Conservation (phyloP, 371 early-diverging fungal species). For the Saksenaea vasiformis region DNA sequence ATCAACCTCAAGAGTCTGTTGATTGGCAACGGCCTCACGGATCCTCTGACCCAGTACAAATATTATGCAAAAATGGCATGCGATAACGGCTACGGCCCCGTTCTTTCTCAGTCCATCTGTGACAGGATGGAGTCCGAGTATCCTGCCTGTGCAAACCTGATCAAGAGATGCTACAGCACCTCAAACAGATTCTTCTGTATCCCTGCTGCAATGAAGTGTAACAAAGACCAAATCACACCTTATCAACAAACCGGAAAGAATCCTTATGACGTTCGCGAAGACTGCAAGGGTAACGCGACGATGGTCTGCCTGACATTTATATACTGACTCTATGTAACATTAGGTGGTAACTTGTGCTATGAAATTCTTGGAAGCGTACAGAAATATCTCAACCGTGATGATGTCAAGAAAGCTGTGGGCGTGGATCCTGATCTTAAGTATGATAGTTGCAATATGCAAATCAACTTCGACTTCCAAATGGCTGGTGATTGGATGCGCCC, state of each 20-base stretch:
- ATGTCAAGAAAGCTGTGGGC: constrained; percentile 83
- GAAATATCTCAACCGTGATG: constrained; percentile 73
- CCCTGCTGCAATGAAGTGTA: constrained; percentile 89
- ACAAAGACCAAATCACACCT: constrained; percentile 65
- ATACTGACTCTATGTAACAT: neutral
- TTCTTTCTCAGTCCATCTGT: constrained; percentile 67
- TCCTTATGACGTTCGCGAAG: constrained; percentile 82
- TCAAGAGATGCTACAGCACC: constrained; percentile 83
- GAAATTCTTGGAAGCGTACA: constrained; percentile 79
- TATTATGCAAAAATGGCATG: constrained; percentile 91
- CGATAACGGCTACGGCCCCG: constrained; percentile 72
- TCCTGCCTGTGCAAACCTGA: constrained; percentile 78
- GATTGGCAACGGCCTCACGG: constrained; percentile 93
- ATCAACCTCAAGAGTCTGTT: constrained; percentile 79
- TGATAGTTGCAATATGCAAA: constrained; percentile 80
- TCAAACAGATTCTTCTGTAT: constrained; percentile 76
- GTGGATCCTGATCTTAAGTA: constrained; percentile 59
- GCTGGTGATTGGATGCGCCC: constrained; percentile 93
- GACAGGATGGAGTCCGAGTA: constrained; percentile 71
- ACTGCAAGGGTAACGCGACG: constrained; percentile 57
- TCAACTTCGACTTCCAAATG: constrained; percentile 80
- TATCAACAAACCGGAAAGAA: constrained; percentile 71
- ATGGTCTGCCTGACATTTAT: neutral
- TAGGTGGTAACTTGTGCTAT: constrained; percentile 73
- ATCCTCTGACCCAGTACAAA: constrained; percentile 88